Conservation (phyloP, 331 rosid genomes). For the Rhamnella rubrinervis region DNA sequence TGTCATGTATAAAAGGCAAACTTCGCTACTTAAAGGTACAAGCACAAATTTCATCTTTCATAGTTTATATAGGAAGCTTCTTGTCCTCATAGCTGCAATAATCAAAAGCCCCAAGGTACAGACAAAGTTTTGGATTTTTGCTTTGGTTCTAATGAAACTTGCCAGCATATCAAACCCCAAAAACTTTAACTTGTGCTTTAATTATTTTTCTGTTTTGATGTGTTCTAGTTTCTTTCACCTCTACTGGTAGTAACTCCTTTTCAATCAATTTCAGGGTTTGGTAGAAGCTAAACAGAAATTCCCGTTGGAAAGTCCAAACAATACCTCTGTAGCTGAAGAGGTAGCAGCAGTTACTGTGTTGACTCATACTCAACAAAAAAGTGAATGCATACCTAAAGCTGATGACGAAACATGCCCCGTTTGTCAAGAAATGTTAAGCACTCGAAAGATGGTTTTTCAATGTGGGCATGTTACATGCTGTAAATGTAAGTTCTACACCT, state of each 20-base stretch:
- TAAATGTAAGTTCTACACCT: constrained; percentile 65
- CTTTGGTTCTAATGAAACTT: no score
- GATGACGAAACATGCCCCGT: constrained; percentile 84
- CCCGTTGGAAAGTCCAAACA: constrained; percentile 40
- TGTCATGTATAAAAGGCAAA: constrained; percentile 76
- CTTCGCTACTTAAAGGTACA: constrained; percentile 89
- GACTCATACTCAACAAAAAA: constrained; percentile 44
- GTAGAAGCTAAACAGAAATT: constrained; percentile 65
- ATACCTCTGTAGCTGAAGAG: constrained; percentile 47
- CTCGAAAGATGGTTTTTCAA: constrained; percentile 89
- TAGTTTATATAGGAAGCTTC: constrained; percentile 1
- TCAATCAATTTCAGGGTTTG: constrained; percentile 62
- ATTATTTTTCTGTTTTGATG: neutral
- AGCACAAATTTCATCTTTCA: constrained; percentile 8
- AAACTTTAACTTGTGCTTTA: neutral
- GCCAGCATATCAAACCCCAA: no score
- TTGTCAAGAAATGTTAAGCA: constrained; percentile 81
- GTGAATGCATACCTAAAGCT: constrained; percentile 34
- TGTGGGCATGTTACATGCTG: constrained; percentile 96
- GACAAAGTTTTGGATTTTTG: no score
- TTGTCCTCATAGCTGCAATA: constrained; percentile 8
- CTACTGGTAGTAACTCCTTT: constrained; percentile 14
- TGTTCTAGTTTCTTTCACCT: constrained; percentile 17
- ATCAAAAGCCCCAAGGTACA: neutral
- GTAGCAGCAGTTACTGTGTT: constrained; percentile 29